Base-by-base conservation (phyloP, 2,329 filamentous ascomycete genomes). In the Penicillium janthinellum region DNA sequence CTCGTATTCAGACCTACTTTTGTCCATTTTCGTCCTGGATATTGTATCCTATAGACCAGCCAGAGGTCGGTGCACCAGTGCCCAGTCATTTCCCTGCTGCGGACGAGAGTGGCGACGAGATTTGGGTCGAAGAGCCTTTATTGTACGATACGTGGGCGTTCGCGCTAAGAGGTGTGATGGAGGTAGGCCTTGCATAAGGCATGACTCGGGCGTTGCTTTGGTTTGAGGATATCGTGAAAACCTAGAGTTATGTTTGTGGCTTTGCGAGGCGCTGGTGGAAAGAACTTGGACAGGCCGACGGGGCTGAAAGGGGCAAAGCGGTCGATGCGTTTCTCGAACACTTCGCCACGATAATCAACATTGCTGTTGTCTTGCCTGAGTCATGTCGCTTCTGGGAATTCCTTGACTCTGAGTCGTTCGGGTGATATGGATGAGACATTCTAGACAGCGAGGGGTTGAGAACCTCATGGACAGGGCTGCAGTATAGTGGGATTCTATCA, bases 1-100 rank as follows among this genome's bases (percentile, higher is more conserved):
- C 41, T 58, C 56, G 49, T 58, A 57, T 58, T 58, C 48, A 15
- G 48, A 39, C 49, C 56, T 45, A n/a, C 12, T 41, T 51, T 35
- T 31, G 47, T 51, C 48, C 48, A 5, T 51, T n/a, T n/a, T n/a
- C 25, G 4, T 17, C 37, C 8, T n/a, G 39, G 31, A 45, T 17
- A 57, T n/a, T n/a, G 4, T 14, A 51, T 51, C 37, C 37, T 17
- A 51, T 34, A 52, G 48, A 31, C 6, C n/a, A 14, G 28, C 14
- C 42, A 8, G 22, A 42, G 5, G n/a, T 52, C 17, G 6, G 39
- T 38, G 55, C 31, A 39, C 15, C 20, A 14, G 20, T 20, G 31
- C 39, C 25, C 39, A 39, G 4, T 45, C 10, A 34, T 45, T 35
- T 39, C 41, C 38, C 38, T 53, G 50, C 50, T 53, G 52, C 38